A percentile compares a stretch with the other conserved stretches of the same genome.
These are phyloP conservation scores for Mycena sp. DNA, from an alignment of 1,284 basidiomycete species.

Conservation along the genomic window DNA sequence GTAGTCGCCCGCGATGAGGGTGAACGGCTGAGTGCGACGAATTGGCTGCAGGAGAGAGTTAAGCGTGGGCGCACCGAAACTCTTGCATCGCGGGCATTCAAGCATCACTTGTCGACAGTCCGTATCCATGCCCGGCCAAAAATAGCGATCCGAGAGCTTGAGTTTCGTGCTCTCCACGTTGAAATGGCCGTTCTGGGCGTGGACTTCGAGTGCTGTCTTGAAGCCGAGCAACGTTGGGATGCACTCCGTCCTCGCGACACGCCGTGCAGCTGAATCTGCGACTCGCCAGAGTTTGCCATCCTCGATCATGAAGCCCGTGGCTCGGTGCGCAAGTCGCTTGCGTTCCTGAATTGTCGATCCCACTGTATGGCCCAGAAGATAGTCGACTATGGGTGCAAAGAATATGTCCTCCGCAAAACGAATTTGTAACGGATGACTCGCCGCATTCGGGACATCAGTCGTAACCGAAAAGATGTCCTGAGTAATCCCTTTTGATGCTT, in stretches of 20 bases:
- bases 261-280: constrained; percentile 18
- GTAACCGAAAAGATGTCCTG: too few relatives aligned
- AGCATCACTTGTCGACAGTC: constrained; percentile 31
- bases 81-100: constrained; percentile 31
- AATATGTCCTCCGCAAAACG: too few relatives aligned
- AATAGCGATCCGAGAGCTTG: constrained; percentile 36
- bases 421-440: too few relatives aligned
- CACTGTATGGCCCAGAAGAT: too few relatives aligned
- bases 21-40: constrained; percentile 44
- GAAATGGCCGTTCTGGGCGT: constrained; percentile 40
- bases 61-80: constrained; percentile 37
- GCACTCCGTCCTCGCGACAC: constrained; percentile 32
- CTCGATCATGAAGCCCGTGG: constrained; percentile 42
- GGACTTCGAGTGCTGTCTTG: constrained; percentile 32
- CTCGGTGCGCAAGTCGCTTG: too few relatives aligned
- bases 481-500: too few relatives aligned
- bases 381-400: too few relatives aligned
- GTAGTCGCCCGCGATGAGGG: constrained; percentile 38
- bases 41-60: constrained; percentile 47
- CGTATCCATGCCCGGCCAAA: constrained; percentile 40
- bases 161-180: constrained; percentile 41
- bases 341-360: too few relatives aligned
- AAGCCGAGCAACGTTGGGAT: constrained; percentile 9
- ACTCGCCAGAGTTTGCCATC: constrained; percentile 44
- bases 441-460: too few relatives aligned